phyloP scores from a whole-genome alignment of 2,329 filamentous ascomycete species.

The Beauveria medogensis region DNA sequence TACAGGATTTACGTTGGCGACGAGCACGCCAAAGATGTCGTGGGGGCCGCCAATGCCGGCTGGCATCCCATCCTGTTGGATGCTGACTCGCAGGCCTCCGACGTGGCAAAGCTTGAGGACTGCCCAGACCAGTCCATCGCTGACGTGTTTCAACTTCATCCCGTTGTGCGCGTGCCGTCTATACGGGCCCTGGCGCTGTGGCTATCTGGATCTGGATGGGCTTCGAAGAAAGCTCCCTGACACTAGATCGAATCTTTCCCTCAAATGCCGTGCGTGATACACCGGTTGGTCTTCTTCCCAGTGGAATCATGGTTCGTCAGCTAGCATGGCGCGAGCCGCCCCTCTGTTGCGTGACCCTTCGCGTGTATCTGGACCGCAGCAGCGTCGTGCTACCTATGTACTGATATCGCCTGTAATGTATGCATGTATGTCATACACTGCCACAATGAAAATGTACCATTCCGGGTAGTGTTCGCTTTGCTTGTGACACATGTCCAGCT shows the following conservation, averaged over 20 bases:
- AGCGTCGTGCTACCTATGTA: not conserved
- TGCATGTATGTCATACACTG: not conserved
- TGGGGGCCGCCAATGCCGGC: conserved; percentile 30
- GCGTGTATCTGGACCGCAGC: not conserved
- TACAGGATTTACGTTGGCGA: conserved; percentile 48
- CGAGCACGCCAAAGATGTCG: conserved; percentile 41
- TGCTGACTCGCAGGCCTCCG: conserved; percentile 1
- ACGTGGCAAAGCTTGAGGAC: conserved; percentile 10
- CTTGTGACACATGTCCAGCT: not conserved
- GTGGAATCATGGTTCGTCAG: not conserved
- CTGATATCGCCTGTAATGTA: not conserved
- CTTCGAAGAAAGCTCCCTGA: not conserved
- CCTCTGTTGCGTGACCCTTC: not conserved
- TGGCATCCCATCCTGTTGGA: conserved; percentile 20
- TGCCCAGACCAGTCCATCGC: conserved; percentile 4
- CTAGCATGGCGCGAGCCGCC: not conserved
- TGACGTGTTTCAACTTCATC: conserved; percentile 10
- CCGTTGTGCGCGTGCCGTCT: conserved; percentile 14
- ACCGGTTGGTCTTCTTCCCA: not conserved
- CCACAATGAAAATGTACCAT: not conserved
- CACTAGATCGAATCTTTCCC: not conserved
- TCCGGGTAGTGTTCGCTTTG: not conserved
- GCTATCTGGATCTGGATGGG: not conserved
- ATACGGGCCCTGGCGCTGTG: conserved; percentile 10
- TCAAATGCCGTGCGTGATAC: not conserved